These are phyloP conservation scores for Suhomyces anneliseae DNA, from an alignment of 1,139 yeast genomes.

Conservation along the genomic window DNA sequence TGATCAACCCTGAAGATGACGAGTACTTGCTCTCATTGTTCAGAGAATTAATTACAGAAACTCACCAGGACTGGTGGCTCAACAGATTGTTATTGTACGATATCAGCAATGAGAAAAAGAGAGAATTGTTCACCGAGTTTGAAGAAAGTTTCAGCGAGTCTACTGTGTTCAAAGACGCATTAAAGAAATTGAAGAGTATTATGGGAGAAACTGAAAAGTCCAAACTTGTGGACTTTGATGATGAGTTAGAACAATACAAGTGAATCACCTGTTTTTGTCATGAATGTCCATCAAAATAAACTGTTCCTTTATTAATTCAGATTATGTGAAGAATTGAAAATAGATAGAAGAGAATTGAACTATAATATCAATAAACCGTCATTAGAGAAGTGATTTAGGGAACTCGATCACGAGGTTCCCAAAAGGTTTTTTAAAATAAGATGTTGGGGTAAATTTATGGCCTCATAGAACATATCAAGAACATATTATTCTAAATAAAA, in stretches of 20 bases:
- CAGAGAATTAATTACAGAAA: constrained; percentile 23
- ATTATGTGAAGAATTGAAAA: not conserved
- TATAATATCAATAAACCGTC: too few species aligned
- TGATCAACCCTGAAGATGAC: constrained; percentile 23
- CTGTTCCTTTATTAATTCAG: constrained; percentile 1
- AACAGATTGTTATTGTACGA: constrained; percentile 13
- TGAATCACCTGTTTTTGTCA: not conserved
- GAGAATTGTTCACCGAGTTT: constrained; percentile 13
- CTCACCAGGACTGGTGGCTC: constrained; percentile 25
- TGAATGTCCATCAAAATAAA: constrained; percentile 1
- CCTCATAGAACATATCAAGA: too few species aligned
- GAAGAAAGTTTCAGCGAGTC: constrained; percentile 11
- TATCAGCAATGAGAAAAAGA: constrained; percentile 11
- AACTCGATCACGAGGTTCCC: too few species aligned
- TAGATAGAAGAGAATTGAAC: not conserved
- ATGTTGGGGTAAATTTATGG: too few species aligned
- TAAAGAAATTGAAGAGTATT: constrained; percentile 3
- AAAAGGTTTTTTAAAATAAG: too few species aligned
- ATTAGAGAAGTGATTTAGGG: too few species aligned
- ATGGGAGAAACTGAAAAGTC: constrained; percentile 1
- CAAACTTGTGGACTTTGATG: constrained; percentile 1
- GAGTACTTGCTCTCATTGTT: constrained; percentile 28
- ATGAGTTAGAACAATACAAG: constrained; percentile 1
- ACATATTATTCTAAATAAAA: constrained; percentile 7
- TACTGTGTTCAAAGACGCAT: constrained; percentile 7